phyloP scores from a whole-genome alignment of 2,329 filamentous ascomycete species.

The Botryosphaeria dothidea region DNA sequence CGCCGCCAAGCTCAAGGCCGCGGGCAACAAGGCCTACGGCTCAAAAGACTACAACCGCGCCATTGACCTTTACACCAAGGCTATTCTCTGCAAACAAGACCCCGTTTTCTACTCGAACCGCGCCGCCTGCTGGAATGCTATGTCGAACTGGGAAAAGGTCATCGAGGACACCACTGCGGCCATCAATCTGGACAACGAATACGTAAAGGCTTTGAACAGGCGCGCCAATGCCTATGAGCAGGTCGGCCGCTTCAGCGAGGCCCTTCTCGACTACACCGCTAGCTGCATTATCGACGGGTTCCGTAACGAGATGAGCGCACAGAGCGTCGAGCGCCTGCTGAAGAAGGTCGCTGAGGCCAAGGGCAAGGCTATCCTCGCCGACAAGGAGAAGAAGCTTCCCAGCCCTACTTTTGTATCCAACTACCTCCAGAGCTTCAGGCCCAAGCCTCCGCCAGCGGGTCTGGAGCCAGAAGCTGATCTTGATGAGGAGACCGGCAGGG shows the following conservation, averaged over 20 bases:
- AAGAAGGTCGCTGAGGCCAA: conserved; percentile 97
- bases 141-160: conserved; percentile 91
- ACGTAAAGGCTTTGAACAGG: conserved; percentile 96
- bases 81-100: conserved; percentile 94
- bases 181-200: conserved; percentile 89
- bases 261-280: conserved; percentile 94
- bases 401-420: conserved; percentile 97
- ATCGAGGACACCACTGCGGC: conserved; percentile 96
- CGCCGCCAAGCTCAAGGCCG: conserved; percentile 88
- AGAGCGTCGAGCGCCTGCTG: conserved; percentile 86
- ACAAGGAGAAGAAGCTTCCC: conserved; percentile 81
- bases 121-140: conserved; percentile 93
- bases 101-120: conserved; percentile 99
- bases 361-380: conserved; percentile 81
- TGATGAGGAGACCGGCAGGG: conserved; percentile 75
- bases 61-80: conserved; percentile 93
- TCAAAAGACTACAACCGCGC: conserved; percentile 91
- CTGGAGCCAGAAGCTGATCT: conserved; percentile 82
- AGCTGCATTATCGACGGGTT: conserved; percentile 99
- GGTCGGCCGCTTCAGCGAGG: conserved; percentile 85
- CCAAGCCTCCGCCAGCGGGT: conserved; percentile 74
- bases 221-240: conserved; percentile 97
- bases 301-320: conserved; percentile 84
- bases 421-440: conserved; percentile 97
- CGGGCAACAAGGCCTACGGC: conserved; percentile 94